These are phyloP conservation scores for Acacia crassicarpa DNA, from an alignment of 306 rosid genomes.

Conservation along the genomic window DNA sequence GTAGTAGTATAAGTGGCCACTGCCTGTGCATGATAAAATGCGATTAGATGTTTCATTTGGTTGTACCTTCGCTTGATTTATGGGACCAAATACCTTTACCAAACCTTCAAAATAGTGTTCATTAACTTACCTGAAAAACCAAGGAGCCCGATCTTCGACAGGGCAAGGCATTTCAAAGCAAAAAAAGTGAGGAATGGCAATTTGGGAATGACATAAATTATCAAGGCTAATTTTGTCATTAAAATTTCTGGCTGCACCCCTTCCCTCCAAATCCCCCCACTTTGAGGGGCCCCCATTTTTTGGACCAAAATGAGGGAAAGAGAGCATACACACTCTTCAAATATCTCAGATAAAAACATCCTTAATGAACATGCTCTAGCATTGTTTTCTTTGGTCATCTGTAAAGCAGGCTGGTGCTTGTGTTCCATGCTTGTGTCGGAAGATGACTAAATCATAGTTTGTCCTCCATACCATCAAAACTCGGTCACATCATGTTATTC, in stretches of 20 bases:
- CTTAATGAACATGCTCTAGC: not conserved
- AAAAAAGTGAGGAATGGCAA: not conserved
- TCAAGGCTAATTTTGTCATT: not conserved
- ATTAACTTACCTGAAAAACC: not conserved
- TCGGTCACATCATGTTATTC: constrained; percentile 11
- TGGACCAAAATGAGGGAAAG: not conserved
- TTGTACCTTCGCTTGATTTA: constrained; percentile 67
- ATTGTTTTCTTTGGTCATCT: constrained; percentile 37
- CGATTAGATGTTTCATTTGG: constrained; percentile 42
- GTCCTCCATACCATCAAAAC: constrained; percentile 19
- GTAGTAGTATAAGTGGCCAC: not conserved
- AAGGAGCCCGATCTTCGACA: not conserved
- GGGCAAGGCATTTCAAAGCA: not conserved
- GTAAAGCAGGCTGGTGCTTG: constrained; percentile 48
- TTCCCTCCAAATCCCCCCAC: not conserved
- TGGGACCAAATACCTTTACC: constrained; percentile 61
- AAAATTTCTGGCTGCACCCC: not conserved
- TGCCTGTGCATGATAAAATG: not conserved
- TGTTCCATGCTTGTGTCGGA: constrained; percentile 63
- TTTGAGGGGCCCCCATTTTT: not conserved
- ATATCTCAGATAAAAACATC: not conserved
- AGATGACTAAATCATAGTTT: constrained; percentile 54
- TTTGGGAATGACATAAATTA: not conserved
- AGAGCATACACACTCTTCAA: not conserved
- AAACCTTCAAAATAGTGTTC: constrained; percentile 60